These are phyloP conservation scores for Pseudofabraea citricarpa DNA, from an alignment of 2,329 filamentous ascomycete genomes.

Conservation along the genomic window DNA sequence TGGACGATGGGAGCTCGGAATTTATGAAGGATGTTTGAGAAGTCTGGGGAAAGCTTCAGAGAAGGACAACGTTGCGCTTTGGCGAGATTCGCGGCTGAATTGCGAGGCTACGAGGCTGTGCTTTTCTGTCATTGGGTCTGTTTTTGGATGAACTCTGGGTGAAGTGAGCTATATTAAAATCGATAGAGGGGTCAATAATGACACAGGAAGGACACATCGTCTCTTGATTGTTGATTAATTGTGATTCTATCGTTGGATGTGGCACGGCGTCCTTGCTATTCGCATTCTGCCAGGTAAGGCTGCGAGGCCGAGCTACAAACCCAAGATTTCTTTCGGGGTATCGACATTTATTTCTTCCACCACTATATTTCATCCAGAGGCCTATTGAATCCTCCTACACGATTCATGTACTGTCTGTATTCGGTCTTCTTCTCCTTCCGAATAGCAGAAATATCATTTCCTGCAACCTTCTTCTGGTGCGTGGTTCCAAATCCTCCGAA, in stretches of 20 bases:
- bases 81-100: slow-evolving; percentile 19
- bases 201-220: no score
- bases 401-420: slow-evolving; percentile 97
- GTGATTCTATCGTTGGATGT: no score
- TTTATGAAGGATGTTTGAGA: background rate
- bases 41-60: slow-evolving; percentile 5
- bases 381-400: slow-evolving; percentile 75
- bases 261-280: no score
- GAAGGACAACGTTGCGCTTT: slow-evolving; percentile 23
- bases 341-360: no score
- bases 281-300: no score
- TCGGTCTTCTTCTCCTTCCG: slow-evolving; percentile 91
- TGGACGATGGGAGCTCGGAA: slow-evolving; percentile 11
- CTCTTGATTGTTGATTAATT: no score
- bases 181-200: no score
- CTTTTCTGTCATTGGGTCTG: background rate
- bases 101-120: slow-evolving; percentile 22
- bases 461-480: slow-evolving; percentile 81
- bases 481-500: slow-evolving; percentile 83
- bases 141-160: background rate
- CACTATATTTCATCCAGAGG: slow-evolving; percentile 50
- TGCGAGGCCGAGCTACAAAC: no score
- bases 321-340: no score
- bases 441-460: slow-evolving; percentile 79
- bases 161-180: slow-evolving; percentile 1